Conservation (phyloP, 345 rosid genomes). For the Rhodamnia rubescens region DNA sequence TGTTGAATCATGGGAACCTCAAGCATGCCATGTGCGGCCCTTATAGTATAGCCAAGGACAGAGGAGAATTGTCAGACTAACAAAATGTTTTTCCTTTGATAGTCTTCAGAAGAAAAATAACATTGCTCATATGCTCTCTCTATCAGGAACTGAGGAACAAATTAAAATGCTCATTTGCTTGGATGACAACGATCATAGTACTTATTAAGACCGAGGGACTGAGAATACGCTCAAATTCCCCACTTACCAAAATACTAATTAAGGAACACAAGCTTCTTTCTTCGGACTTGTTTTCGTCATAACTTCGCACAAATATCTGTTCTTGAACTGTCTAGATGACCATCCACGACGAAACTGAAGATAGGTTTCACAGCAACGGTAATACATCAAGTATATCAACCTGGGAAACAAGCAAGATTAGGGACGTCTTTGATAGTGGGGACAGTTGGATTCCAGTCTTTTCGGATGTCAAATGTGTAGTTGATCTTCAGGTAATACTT, state of each 20-base stretch:
- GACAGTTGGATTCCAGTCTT: not conserved
- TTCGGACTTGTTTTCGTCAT: not conserved
- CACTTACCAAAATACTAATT: not conserved
- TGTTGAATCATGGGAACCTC: not conserved
- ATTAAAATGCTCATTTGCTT: too few species aligned
- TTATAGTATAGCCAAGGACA: not conserved
- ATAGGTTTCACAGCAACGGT: not conserved
- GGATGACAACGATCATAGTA: not conserved
- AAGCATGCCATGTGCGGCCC: not conserved
- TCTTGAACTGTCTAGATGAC: not conserved
- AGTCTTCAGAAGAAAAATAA: not conserved
- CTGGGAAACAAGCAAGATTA: not conserved
- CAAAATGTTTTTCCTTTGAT: not conserved
- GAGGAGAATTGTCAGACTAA: not conserved
- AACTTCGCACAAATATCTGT: not conserved
- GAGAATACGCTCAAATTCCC: not conserved
- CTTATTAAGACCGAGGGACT: not conserved
- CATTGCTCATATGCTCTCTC: too few species aligned
- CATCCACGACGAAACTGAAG: not conserved
- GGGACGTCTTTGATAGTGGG: not conserved
- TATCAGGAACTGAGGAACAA: too few species aligned
- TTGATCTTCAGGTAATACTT: not conserved
- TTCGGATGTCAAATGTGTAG: not conserved
- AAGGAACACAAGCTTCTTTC: not conserved
- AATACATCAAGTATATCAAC: not conserved